Conservation (phyloP, 345 rosid species). For the Moringa oleifera region DNA sequence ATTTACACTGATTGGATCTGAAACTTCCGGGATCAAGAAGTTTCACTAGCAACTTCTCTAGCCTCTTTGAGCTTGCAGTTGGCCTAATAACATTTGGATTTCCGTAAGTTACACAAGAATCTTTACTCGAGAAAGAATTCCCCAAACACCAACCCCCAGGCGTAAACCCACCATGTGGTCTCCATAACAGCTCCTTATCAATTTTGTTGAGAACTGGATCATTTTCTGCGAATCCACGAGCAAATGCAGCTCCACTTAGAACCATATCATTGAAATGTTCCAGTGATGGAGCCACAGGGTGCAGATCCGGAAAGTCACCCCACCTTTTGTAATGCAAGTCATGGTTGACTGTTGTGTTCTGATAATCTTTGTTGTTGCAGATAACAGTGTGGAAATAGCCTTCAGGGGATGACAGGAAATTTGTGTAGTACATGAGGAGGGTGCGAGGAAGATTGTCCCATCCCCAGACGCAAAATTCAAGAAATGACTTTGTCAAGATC, state of each 20-base stretch:
- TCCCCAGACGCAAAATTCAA: constrained; percentile 88
- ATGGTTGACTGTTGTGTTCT: constrained; percentile 80
- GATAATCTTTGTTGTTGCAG: constrained; percentile 89
- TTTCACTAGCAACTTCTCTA: constrained; percentile 61
- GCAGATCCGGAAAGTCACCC: constrained; percentile 78
- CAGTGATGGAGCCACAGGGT: constrained; percentile 43
- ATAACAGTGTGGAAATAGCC: constrained; percentile 90
- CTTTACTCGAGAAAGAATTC: constrained; percentile 25
- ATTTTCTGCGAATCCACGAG: constrained; percentile 55
- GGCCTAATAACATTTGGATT: constrained; percentile 52
- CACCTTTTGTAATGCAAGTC: constrained; percentile 72
- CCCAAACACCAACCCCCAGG: constrained; percentile 67
- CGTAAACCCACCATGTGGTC: constrained; percentile 31
- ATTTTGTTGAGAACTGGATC: constrained; percentile 61
- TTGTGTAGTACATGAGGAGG: constrained; percentile 84
- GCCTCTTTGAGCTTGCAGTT: constrained; percentile 50
- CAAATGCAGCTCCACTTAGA: constrained; percentile 85
- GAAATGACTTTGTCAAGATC: constrained; percentile 68
- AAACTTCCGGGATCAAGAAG: constrained; percentile 68
- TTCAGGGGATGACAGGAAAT: constrained; percentile 73
- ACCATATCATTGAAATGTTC: constrained; percentile 70
- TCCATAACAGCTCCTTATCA: constrained; percentile 48
- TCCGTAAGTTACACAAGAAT: constrained; percentile 45
- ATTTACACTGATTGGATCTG: constrained; percentile 81
- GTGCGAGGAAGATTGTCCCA: constrained; percentile 98